These are phyloP conservation scores for Artemisia argyi DNA, from an alignment of 129 eudicot genomes.

Conservation along the genomic window DNA sequence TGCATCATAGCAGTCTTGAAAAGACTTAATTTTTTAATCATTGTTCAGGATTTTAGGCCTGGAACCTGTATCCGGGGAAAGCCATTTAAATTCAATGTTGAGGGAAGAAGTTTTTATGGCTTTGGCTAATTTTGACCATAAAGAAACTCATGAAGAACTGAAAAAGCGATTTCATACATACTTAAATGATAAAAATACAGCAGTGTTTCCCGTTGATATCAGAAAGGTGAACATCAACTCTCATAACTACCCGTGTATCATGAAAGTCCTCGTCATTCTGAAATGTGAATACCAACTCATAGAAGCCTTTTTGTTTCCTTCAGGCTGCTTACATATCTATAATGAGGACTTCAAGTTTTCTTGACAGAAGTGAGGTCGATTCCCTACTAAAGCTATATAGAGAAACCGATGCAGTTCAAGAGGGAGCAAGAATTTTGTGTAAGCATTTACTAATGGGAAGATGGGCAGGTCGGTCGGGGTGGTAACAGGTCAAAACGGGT, in stretches of 20 bases:
- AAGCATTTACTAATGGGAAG: conserved; percentile 24
- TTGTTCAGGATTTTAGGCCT: conserved; percentile 43
- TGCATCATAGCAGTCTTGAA: conserved; percentile 3
- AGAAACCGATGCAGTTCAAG: conserved; percentile 46
- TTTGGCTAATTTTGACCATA: conserved; percentile 47
- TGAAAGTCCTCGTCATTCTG: too few relatives aligned
- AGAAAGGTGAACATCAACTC: conserved; percentile 38
- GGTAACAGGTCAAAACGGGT: conserved; percentile 2
- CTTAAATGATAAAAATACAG: conserved; percentile 32
- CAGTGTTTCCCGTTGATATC: conserved; percentile 40
- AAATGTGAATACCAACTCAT: not conserved
- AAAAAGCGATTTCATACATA: conserved; percentile 43
- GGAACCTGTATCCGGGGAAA: conserved; percentile 45
- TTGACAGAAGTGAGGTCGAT: conserved; percentile 39
- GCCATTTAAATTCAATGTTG: conserved; percentile 44
- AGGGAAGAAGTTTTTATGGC: conserved; percentile 49
- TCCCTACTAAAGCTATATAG: conserved; percentile 39
- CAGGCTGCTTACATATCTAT: conserved; percentile 46
- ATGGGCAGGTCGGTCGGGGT: not conserved
- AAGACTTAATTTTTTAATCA: not conserved
- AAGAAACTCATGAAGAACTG: conserved; percentile 42
- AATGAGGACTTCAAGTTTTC: conserved; percentile 40
- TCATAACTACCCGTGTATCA: not conserved
- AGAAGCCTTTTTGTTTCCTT: not conserved
- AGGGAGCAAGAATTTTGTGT: conserved; percentile 44